Conservation (phyloP, 1,284 basidiomycete species). For the Cryptococcus amylolentus region DNA sequence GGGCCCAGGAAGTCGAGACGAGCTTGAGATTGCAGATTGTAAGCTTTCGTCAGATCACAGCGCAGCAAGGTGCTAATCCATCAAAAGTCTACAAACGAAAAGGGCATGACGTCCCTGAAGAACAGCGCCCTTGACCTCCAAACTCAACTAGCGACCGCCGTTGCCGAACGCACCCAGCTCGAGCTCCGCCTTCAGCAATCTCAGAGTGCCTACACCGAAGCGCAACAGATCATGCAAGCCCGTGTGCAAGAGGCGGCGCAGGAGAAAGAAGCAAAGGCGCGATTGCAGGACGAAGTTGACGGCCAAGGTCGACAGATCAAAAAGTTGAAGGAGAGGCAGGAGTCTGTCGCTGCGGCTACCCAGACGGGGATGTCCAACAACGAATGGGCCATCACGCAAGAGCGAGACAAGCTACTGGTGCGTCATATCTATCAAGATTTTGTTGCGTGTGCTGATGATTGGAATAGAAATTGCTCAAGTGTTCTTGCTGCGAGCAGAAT, state of each 20-base stretch:
- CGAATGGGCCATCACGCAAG: slow-evolving; percentile 54
- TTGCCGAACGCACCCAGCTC: slow-evolving; percentile 37
- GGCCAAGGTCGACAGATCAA: slow-evolving; percentile 31
- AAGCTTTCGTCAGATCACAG: slow-evolving; percentile 24
- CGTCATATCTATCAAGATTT: slow-evolving; percentile 20
- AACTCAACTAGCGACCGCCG: slow-evolving; percentile 50
- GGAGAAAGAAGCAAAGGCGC: slow-evolving; percentile 38
- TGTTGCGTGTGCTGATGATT: slow-evolving; percentile 1
- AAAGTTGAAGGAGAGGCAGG: slow-evolving; percentile 44
- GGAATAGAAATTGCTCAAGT: slow-evolving; percentile 74
- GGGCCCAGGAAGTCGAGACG: slow-evolving; percentile 64
- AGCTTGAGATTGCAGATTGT: slow-evolving; percentile 60
- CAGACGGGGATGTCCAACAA: slow-evolving; percentile 47
- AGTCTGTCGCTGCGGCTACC: slow-evolving; percentile 32
- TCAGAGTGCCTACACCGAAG: slow-evolving; percentile 50
- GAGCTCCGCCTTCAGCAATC: slow-evolving; percentile 36
- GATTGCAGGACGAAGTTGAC: slow-evolving; percentile 49
- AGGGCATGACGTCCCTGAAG: slow-evolving; percentile 53
- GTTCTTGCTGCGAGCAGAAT: slow-evolving; percentile 81
- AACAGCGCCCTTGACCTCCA: slow-evolving; percentile 50
- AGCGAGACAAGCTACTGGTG: slow-evolving; percentile 66
- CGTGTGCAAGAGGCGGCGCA: slow-evolving; percentile 41
- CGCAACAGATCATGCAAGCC: slow-evolving; percentile 43
- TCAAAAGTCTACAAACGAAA: slow-evolving; percentile 55
- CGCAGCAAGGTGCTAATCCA: background rate